phyloP scores from a whole-genome alignment of 306 rosid species.

The Datisca glomerata region DNA sequence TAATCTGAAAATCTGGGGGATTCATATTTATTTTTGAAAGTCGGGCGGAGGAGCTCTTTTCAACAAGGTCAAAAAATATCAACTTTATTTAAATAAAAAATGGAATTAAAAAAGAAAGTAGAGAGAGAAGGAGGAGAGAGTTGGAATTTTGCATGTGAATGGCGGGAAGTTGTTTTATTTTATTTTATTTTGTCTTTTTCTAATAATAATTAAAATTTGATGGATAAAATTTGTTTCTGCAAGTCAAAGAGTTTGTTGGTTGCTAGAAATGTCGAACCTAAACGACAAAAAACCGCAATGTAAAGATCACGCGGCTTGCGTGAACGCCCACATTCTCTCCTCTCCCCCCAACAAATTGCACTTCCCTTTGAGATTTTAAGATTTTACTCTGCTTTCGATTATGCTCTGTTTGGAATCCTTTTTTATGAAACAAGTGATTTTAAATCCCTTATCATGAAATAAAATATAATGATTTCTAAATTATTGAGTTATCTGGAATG shows the following conservation, averaged over 20 bases:
- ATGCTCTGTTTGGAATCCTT: too few relatives aligned
- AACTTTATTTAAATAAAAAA: too few relatives aligned
- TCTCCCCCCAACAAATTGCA: not conserved
- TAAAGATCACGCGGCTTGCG: constrained; percentile 27
- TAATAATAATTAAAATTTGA: too few relatives aligned
- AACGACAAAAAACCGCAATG: constrained; percentile 20
- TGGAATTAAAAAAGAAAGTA: too few relatives aligned
- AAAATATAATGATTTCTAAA: too few relatives aligned
- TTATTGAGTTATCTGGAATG: too few relatives aligned
- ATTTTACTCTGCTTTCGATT: not conserved
- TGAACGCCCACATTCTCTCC: constrained; percentile 10
- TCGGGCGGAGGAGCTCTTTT: constrained; percentile 12
- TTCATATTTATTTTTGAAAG: constrained; percentile 18
- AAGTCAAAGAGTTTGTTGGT: constrained; percentile 58
- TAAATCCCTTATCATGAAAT: too few relatives aligned
- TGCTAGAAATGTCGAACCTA: constrained; percentile 14
- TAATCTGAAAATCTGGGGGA: too few relatives aligned
- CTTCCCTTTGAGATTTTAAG: not conserved
- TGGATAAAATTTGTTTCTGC: constrained; percentile 6
- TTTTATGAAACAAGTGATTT: too few relatives aligned
- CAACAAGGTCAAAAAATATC: constrained; percentile 20
- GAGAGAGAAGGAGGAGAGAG: not conserved
- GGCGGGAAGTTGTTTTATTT: constrained; percentile 25
- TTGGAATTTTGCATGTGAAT: constrained; percentile 10
- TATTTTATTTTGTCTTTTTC: not conserved